Evolutionary conservation across 805 yeast genomes (phyloP).

Genomic region (Saccharomyces eubayanus): DNA sequence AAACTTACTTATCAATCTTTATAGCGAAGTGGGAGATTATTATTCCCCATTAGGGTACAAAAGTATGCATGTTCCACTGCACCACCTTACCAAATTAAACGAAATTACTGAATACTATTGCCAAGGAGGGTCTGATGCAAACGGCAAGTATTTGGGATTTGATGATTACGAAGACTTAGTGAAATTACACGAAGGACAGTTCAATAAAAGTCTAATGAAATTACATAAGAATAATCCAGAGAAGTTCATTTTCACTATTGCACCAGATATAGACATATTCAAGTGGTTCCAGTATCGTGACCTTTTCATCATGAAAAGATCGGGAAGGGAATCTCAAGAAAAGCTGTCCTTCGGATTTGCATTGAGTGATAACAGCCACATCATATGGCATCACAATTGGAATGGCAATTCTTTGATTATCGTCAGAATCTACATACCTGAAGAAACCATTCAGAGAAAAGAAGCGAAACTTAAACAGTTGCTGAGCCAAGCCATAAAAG

Average conservation of each 20-base stretch:
- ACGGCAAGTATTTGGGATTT: conserved; percentile 23
- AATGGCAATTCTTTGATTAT: conserved; percentile 26
- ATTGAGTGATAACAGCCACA: conserved; percentile 28
- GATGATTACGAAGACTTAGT: conserved; percentile 30
- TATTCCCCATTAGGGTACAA: conserved; percentile 57
- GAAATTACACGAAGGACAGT: conserved; percentile 18
- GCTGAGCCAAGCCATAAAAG: conserved; percentile 29
- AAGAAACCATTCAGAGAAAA: conserved; percentile 4
- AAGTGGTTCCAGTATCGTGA: conserved; percentile 40
- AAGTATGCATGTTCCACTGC: conserved; percentile 34
- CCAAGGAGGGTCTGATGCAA: background rate
- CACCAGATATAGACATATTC: conserved; percentile 33
- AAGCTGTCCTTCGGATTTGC: conserved; percentile 27
- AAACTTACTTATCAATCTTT: conserved; percentile 38
- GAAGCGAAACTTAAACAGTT: conserved; percentile 24
- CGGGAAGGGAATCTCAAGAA: conserved; percentile 5
- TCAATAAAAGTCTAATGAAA: conserved; percentile 14
- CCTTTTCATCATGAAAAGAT: conserved; percentile 25
- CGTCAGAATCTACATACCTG: conserved; percentile 19
- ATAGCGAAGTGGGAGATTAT: conserved; percentile 66
- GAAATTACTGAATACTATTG: conserved; percentile 14
- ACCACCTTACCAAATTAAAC: conserved; percentile 23
- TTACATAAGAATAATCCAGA: conserved; percentile 18
- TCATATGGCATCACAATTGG: conserved; percentile 42
- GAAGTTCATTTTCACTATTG: conserved; percentile 26